These are phyloP conservation scores for Samsoniella hepiali DNA, from an alignment of 2,329 filamentous ascomycete species.

Conservation along the genomic window DNA sequence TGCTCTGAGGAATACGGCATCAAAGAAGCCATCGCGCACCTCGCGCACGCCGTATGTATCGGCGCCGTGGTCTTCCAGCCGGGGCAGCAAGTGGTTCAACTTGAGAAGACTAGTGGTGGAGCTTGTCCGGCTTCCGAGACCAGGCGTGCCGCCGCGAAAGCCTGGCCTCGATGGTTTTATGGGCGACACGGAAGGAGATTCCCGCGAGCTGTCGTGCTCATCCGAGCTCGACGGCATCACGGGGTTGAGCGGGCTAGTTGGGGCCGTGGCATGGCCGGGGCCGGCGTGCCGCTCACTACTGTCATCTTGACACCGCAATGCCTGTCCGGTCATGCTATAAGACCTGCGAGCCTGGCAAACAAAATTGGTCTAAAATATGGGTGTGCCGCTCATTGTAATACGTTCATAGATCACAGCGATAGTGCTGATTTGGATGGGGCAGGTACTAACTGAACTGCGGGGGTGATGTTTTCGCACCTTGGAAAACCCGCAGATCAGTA, in stretches of 20 bases:
- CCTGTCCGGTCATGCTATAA: not conserved
- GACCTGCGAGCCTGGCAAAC: not conserved
- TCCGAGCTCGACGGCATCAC: not conserved
- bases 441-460: not conserved
- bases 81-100: conserved; percentile 34
- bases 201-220: not conserved
- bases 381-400: not conserved
- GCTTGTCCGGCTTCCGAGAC: conserved; percentile 24
- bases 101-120: conserved; percentile 32
- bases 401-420: not conserved
- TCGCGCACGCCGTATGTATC: conserved; percentile 44
- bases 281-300: not conserved
- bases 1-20: conserved; percentile 46
- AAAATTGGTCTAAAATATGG: not conserved
- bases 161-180: not conserved
- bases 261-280: not conserved
- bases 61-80: conserved; percentile 33
- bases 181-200: not conserved
- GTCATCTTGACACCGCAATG: not conserved
- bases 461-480: not conserved
- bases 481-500: not conserved
- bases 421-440: not conserved
- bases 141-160: conserved; percentile 1
- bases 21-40: conserved; percentile 46
- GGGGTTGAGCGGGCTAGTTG: not conserved